Base-by-base conservation (phyloP, 495 filamentous ascomycete species). In the Penicillium cataractarum region DNA sequence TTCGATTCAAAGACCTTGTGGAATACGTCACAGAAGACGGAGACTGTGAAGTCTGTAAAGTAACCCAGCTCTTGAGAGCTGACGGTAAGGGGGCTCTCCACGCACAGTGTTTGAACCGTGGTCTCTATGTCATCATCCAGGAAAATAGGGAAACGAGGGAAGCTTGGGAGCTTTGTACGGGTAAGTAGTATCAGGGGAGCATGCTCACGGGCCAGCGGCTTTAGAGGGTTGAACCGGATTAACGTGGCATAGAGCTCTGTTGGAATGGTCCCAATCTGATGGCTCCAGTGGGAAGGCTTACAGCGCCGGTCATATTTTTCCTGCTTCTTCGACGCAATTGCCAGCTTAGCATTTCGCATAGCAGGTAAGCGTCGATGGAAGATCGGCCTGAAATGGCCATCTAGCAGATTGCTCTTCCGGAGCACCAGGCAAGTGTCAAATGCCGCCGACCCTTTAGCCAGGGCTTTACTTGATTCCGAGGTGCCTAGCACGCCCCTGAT, bases 301-400 rank as follows among this genome's bases (percentile, higher is more conserved):
- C 83, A 80, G 12, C 84, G 84, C 90, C 94, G 95, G 9, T 68
- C 72, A 69, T 98, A 99, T 49, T 86, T 78, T 21, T 84, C 84
- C 39, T 81, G 86, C 68, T 90, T 92, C 61, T 91, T 92, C 27
- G 84, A 87, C 60, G 87, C 89, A 48, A 97, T 79, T 0, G 96
- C 93, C 15, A 99, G 78, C n/a, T 86, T 84, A 1, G 96, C 93
- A 74, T 98, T 98, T 46, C 92, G 84, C 92, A 97, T 97, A 7
- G 81, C 84, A 3, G 92, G 93, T 2, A 93, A 77, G 42, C 86
- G 80, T 65, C 90, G 94, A 26, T 83, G 86, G 58, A 90, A 91
- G 3, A 83, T 85, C 0, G 95, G 90, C 55, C 87, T 79, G 9
- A 97, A 81, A 66, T 92, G 74, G 6, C 84, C 83, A 74, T 97